Base-by-base conservation (phyloP, 1,284 basidiomycete genomes). In the Boletellus dicymbophilus region DNA sequence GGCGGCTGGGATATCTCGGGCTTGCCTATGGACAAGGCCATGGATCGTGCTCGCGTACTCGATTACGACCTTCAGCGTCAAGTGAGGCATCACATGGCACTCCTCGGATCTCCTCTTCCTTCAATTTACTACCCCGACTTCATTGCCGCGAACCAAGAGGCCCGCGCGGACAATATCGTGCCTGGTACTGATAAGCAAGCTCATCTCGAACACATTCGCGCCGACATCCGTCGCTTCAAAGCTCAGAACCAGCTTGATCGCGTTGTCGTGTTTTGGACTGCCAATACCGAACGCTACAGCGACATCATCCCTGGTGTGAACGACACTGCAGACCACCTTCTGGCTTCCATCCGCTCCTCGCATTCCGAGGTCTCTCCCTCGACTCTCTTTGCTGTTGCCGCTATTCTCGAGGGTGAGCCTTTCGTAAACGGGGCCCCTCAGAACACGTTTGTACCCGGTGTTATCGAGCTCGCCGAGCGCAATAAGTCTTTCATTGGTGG, bases 401-500 rank as follows among this genome's bases (percentile, higher is more conserved):
- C 95, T 28, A 98, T 99, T 70, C 88, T 98, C 58, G 96, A 98
- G 74, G 90, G 90, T 54, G 87, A 88, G 60, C 94, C 96, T 26
- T 98, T 96, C 80, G 85, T 99, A 71, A 99, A 98, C 66, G 96
- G 96, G 48, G 95, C 95, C 22, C 96, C 96, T 20, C 96, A 99
- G 81, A 99, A 99, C 84, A 98, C 96, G 8, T 98, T 98, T 67
- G 95, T 99, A 27, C 96, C 97, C 2, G 96, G 97, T 62, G 88
- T 89, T 61, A 90, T 99, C 66, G 81, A 89, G 67, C 90, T 99
- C 55, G 94, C 96, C 44, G 95, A 98, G 79, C 80, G 85, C 61
- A 74, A 90, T 64, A 80, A 88, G 68, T 88, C 93, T 10, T 98
- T 98, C 78, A 97, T 99, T 64, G 95, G 93, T 49, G 95, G 97